These are phyloP conservation scores for Cytospora chrysosperma DNA, from an alignment of 2,329 filamentous ascomycete genomes.

Conservation along the genomic window DNA sequence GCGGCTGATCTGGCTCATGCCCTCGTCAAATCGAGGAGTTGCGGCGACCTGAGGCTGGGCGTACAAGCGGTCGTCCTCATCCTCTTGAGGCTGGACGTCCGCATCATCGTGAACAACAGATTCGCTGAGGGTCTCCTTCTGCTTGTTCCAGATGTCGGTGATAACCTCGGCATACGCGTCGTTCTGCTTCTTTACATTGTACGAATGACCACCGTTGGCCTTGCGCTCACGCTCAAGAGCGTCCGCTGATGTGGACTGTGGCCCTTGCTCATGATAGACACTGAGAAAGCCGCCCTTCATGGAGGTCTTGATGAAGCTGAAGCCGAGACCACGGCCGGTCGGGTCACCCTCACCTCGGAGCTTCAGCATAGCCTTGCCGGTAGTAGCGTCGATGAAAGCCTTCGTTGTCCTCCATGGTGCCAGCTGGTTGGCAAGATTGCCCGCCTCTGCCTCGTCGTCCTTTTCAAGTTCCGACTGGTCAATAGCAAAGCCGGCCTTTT, in stretches of 20 bases:
- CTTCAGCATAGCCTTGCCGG: constrained; percentile 94
- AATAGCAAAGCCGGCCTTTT: constrained; percentile 79
- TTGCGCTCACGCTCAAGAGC: constrained; percentile 85
- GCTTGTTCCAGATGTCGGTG: constrained; percentile 85
- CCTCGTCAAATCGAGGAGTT: constrained; percentile 74
- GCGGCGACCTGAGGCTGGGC: constrained; percentile 67
- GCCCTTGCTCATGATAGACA: constrained; percentile 62
- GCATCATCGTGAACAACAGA: constrained; percentile 64
- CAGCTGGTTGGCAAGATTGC: constrained; percentile 79
- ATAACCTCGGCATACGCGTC: constrained; percentile 90
- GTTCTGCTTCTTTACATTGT: constrained; percentile 95
- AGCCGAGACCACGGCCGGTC: constrained; percentile 87
- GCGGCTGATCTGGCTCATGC: constrained; percentile 73
- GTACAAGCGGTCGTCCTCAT: constrained; percentile 69
- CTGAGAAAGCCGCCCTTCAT: constrained; percentile 98
- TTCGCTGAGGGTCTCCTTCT: constrained; percentile 76
- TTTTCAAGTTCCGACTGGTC: constrained; percentile 65
- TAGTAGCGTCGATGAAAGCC: constrained; percentile 90
- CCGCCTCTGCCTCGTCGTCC: constrained; percentile 63
- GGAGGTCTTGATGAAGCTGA: constrained; percentile 95
- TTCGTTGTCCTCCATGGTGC: constrained; percentile 96
- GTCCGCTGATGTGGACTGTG: constrained; percentile 69
- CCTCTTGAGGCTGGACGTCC: constrained; percentile 57
- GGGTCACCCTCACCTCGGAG: constrained; percentile 94
- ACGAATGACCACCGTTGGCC: constrained; percentile 89